A percentile compares a stretch with the other conserved stretches of the same genome.
Conservation (phyloP, 805 yeast species). For the Kuraishia capsulata region DNA sequence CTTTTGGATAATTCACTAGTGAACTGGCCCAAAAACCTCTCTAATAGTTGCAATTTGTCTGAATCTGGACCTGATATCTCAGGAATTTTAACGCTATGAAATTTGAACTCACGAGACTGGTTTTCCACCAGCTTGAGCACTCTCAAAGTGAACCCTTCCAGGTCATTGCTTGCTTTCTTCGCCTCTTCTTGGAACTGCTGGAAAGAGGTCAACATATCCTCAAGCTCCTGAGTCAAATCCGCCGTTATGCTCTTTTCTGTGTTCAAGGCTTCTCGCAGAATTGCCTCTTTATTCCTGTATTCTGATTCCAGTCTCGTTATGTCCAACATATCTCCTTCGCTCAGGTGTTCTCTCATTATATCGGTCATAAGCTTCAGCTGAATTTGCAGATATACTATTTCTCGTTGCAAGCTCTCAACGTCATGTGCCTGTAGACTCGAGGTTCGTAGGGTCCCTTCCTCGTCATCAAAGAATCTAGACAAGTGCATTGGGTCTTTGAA, state of each 20-base stretch:
- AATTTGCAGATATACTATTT: slow-evolving; percentile 23
- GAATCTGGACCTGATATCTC: too few species aligned
- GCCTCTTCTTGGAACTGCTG: not conserved
- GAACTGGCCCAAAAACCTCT: too few species aligned
- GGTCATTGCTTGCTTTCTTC: not conserved
- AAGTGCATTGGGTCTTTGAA: not conserved
- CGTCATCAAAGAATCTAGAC: not conserved
- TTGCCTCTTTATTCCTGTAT: slow-evolving; percentile 2
- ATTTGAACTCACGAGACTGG: too few species aligned
- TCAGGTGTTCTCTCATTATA: slow-evolving; percentile 13
- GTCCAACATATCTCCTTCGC: not conserved
- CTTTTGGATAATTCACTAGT: too few species aligned
- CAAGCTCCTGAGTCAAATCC: not conserved
- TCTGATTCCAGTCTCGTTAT: not conserved
- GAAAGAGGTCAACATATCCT: not conserved
- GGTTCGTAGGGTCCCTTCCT: not conserved
- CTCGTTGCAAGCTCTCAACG: slow-evolving; percentile 17
- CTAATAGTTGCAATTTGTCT: too few species aligned
- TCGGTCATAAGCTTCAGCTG: slow-evolving; percentile 22
- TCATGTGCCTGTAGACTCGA: slow-evolving; percentile 8
- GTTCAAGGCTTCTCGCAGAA: not conserved
- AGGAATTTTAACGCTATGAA: too few species aligned
- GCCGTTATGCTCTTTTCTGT: slow-evolving; percentile 1
- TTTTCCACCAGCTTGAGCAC: too few species aligned
- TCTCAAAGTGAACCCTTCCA: too few species aligned